phyloP scores from a whole-genome alignment of 768 basidiomycete species.

The Strobilomyces echinocephalus region DNA sequence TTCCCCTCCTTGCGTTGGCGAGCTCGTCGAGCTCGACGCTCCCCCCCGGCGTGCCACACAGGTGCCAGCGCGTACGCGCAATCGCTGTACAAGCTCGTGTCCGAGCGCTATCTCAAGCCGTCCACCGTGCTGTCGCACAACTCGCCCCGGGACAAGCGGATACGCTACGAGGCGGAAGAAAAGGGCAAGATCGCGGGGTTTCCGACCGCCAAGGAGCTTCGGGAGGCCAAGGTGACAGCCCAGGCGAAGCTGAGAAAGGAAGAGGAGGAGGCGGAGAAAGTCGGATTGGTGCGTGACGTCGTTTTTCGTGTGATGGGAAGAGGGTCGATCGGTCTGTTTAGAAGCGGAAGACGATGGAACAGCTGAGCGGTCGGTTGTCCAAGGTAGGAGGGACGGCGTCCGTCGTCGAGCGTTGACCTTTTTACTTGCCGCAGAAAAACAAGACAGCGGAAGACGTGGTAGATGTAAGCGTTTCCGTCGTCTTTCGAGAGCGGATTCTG shows the following conservation, averaged over 20 bases:
- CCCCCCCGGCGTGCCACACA: background rate
- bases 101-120: conserved; percentile 69
- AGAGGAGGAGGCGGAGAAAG: conserved; percentile 68
- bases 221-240: conserved; percentile 66
- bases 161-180: conserved; percentile 77
- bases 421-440: conserved; percentile 37
- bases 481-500: background rate
- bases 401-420: conserved; percentile 10
- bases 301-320: background rate
- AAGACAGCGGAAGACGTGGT: conserved; percentile 49
- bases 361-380: conserved; percentile 38
- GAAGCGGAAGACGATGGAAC: conserved; percentile 61
- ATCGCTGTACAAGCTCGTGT: conserved; percentile 66
- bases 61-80: conserved; percentile 49
- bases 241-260: conserved; percentile 59
- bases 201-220: conserved; percentile 75
- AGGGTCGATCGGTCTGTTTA: conserved; percentile 31
- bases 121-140: conserved; percentile 73
- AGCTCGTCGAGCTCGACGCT: background rate
- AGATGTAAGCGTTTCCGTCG: conserved; percentile 51
- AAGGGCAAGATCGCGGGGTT: conserved; percentile 69
- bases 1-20: background rate
- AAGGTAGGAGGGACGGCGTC: conserved; percentile 41
- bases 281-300: conserved; percentile 55
- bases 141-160: conserved; percentile 75